phyloP scores from a whole-genome alignment of 495 filamentous ascomycete species.

The Penicillium cinerascens region DNA sequence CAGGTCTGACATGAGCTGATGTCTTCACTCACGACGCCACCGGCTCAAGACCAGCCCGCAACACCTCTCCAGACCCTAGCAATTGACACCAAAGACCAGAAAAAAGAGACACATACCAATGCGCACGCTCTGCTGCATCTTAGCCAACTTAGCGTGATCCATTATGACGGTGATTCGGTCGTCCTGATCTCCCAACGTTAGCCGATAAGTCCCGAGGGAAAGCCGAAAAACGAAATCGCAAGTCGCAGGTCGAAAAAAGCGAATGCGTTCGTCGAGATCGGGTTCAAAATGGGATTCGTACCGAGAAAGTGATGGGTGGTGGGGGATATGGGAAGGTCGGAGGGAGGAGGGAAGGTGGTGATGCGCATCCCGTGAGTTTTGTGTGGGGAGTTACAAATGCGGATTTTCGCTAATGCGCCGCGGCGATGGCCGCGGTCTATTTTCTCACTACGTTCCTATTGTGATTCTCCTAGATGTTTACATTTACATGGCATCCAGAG shows the following conservation, averaged over 20 bases:
- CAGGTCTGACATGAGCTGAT: background rate
- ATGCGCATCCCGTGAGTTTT: conserved; percentile 22
- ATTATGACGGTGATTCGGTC: conserved; percentile 39
- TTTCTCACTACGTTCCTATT: background rate
- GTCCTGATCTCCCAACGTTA: conserved; percentile 26
- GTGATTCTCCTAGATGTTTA: background rate
- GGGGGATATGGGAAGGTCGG: conserved; percentile 8
- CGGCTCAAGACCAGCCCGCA: background rate
- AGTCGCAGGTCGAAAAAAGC: background rate
- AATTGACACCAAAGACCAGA: too few relatives aligned
- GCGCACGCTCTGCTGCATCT: conserved; percentile 54
- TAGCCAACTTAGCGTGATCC: conserved; percentile 58
- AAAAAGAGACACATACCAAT: conserved; percentile 45
- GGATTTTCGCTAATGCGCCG: conserved; percentile 31
- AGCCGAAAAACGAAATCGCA: background rate
- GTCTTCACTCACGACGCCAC: background rate
- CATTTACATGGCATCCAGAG: background rate
- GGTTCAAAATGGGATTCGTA: conserved; percentile 1
- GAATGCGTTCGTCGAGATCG: background rate
- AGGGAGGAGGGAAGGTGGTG: conserved; percentile 14
- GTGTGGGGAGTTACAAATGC: conserved; percentile 24
- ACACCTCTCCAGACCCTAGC: conserved; percentile 1
- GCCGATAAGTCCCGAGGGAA: conserved; percentile 5
- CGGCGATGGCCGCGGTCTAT: background rate
- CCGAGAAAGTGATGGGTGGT: conserved; percentile 8